phyloP scores from a whole-genome alignment of 1,284 basidiomycete species.

The Apiotrichum laibachii region DNA sequence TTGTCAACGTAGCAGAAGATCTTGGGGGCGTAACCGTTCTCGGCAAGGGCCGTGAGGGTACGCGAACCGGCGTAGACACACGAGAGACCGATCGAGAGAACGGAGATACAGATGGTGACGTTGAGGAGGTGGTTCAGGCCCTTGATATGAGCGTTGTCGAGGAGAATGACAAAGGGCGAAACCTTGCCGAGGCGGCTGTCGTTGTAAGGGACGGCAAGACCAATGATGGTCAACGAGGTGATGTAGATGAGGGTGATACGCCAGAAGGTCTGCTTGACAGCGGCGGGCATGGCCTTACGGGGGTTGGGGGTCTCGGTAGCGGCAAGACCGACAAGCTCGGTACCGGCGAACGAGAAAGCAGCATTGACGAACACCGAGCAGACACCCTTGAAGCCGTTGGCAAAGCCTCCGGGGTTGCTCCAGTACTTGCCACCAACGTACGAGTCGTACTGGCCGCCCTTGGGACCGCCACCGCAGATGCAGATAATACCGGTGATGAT shows the following conservation, averaged over 20 bases:
- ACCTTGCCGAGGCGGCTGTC: conserved; percentile 45
- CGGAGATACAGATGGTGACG: conserved; percentile 53
- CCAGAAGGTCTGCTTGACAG: conserved; percentile 51
- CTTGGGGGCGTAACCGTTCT: conserved; percentile 53
- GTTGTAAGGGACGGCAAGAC: conserved; percentile 52
- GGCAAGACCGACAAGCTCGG: conserved; percentile 82
- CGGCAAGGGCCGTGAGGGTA: conserved; percentile 46
- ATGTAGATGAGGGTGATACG: conserved; percentile 56
- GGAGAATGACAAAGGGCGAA: conserved; percentile 56
- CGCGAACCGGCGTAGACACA: conserved; percentile 49
- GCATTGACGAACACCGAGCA: conserved; percentile 53
- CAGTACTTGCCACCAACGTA: conserved; percentile 41
- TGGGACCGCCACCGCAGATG: conserved; percentile 44
- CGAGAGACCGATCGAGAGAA: conserved; percentile 46
- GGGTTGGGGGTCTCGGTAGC: conserved; percentile 32
- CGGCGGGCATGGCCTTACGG: conserved; percentile 15
- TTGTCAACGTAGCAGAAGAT: conserved; percentile 55
- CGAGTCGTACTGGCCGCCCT: conserved; percentile 27
- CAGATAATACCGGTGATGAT: conserved; percentile 45
- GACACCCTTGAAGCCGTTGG: conserved; percentile 53
- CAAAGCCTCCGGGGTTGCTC: conserved; percentile 46
- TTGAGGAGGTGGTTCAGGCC: conserved; percentile 55
- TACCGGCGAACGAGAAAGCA: conserved; percentile 72
- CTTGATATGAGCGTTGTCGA: conserved; percentile 49
- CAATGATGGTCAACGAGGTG: conserved; percentile 54